phyloP scores from a whole-genome alignment of 805 yeast species.

The Schizosaccharomyces octosporus region DNA sequence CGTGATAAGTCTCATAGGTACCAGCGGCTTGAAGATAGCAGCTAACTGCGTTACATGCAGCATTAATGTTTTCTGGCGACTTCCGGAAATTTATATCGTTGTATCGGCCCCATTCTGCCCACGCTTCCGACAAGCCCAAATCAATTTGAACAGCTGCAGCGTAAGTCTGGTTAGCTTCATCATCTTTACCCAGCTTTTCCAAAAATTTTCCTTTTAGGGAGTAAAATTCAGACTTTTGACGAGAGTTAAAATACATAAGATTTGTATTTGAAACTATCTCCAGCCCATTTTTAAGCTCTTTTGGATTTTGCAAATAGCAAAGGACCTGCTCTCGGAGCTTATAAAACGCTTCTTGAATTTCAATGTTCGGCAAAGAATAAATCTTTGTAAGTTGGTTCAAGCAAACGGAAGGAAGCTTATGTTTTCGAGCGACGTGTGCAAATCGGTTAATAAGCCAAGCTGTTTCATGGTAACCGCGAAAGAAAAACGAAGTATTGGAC shows the following conservation, averaged over 20 bases:
- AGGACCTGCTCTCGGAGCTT: constrained; percentile 91
- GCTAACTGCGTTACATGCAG: constrained; percentile 81
- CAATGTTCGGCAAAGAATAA: constrained; percentile 87
- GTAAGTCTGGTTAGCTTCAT: constrained; percentile 92
- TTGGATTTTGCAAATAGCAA: constrained; percentile 80
- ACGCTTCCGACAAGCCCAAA: constrained; percentile 79
- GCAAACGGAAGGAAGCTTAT: constrained; percentile 90
- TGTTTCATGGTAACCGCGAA: constrained; percentile 92
- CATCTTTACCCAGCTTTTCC: constrained; percentile 69
- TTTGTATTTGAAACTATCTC: constrained; percentile 95
- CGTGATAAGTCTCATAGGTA: constrained; percentile 71
- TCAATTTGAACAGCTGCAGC: constrained; percentile 95
- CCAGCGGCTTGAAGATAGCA: constrained; percentile 97
- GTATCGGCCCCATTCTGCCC: constrained; percentile 99
- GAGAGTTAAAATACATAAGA: constrained; percentile 84
- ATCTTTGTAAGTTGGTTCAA: constrained; percentile 77
- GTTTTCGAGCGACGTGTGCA: constrained; percentile 96
- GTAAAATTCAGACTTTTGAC: constrained; percentile 93
- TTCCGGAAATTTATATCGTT: constrained; percentile 73
- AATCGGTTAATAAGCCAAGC: constrained; percentile 97
- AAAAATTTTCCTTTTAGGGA: constrained; percentile 94
- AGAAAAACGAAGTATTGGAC: constrained; percentile 69
- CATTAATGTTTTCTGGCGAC: constrained; percentile 51
- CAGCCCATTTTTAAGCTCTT: constrained; percentile 77
- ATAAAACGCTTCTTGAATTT: constrained; percentile 90